A percentile compares a stretch with the other conserved stretches of the same genome.
Conservation (phyloP, 2,329 filamentous ascomycete species). For the Daldinia sp. region DNA sequence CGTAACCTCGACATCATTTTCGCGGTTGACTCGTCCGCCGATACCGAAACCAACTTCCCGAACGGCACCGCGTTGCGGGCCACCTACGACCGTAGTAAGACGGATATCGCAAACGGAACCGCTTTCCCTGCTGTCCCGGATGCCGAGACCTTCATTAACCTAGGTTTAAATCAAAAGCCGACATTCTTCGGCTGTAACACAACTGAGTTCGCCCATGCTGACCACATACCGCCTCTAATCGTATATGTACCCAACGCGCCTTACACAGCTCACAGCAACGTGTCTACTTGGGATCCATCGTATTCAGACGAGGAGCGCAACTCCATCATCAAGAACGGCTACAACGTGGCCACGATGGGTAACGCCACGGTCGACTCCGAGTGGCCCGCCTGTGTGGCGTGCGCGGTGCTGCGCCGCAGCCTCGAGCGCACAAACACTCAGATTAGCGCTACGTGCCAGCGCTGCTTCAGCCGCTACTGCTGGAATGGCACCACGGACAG, state of each 20-base stretch:
- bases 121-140: slow-evolving; percentile 77
- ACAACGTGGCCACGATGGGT: slow-evolving; percentile 81
- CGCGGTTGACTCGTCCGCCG: slow-evolving; percentile 79
- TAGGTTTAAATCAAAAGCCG: slow-evolving; percentile 75
- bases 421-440: slow-evolving; percentile 73
- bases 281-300: slow-evolving; percentile 75
- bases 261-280: slow-evolving; percentile 79
- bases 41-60: slow-evolving; percentile 74
- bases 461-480: slow-evolving; percentile 86
- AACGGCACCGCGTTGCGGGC: slow-evolving; percentile 79
- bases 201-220: slow-evolving; percentile 62
- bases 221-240: slow-evolving; percentile 65
- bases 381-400: slow-evolving; percentile 88
- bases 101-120: slow-evolving; percentile 67
- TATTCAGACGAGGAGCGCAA: slow-evolving; percentile 75
- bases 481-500: slow-evolving; percentile 79
- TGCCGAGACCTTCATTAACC: slow-evolving; percentile 79
- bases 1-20: slow-evolving; percentile 82
- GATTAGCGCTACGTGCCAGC: slow-evolving; percentile 74
- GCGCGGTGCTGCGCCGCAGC: slow-evolving; percentile 82
- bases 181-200: slow-evolving; percentile 83
- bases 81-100: slow-evolving; percentile 73
- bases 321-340: slow-evolving; percentile 85
- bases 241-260: slow-evolving; percentile 91
- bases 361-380: slow-evolving; percentile 77